Evolutionary conservation across 148 eudicot species (phyloP), one percentile per base, ranked within the genome.

Genomic region (Heliamphora exappendiculata): DNA sequence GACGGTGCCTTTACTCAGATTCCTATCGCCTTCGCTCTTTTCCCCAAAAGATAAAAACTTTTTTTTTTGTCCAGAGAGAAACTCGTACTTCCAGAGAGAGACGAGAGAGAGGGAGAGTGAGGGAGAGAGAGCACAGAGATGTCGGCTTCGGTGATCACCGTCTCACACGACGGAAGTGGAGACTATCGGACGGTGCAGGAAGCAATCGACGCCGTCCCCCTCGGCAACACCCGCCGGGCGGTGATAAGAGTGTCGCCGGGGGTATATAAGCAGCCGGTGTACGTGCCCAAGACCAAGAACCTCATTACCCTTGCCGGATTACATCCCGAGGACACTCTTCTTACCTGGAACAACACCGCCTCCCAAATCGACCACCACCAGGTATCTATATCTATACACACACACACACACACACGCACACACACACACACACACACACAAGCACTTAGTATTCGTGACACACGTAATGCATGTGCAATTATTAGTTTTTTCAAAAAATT

Each of bases 221-320:
- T 90, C 28, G 76, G 88, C 50, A 94, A 94, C 88, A 85, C 85
- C 10, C 53, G 89, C 36, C 91, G 98, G 36, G 92, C 91, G 13
- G 80, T 92, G 77, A 92, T 94, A 79, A 89, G 97, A 13, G 75
- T 94, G 26, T 81, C 98, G 7, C 96, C 98, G 13, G 98, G 98
- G 53, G 76, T 88, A 9, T 92, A 94, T 72, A 81, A 77, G 63
- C 96, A 92, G 86, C 98, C 98, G 2, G 69, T 94, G 17, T 91
- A 94, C 65, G 85, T 94, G 0, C 92, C 98, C 63, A 94, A 94
- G 79, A 94, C 96, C 57, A 94, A 92, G 81, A 94, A 90, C 64
- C 76, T 78, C 81, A 94, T 94, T 41, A 94, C 97, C 58, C 83
- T 94, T 31, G 89, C 92, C 31, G 98, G 91, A 0, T 24, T 90